Evolutionary conservation across 805 yeast species (phyloP).

Genomic region (Sporopachydermia lactativora): DNA sequence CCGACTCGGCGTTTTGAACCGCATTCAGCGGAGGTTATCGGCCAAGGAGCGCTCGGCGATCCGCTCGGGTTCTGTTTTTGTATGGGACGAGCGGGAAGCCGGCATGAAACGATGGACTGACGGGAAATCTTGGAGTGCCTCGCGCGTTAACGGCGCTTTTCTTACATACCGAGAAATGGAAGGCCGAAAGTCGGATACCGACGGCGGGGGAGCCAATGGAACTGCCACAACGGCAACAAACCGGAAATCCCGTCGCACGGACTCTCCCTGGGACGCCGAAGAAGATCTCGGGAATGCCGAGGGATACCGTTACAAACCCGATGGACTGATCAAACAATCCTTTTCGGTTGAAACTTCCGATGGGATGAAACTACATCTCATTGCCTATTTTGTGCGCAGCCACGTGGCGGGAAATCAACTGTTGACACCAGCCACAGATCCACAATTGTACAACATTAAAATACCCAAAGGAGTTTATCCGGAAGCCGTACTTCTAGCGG

Average conservation of each 20-base stretch:
- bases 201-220: constrained; percentile 4
- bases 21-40: constrained; percentile 42
- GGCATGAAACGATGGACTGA: constrained; percentile 74
- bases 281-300: constrained; percentile 9
- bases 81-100: constrained; percentile 61
- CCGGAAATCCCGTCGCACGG: background rate
- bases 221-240: constrained; percentile 9
- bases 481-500: constrained; percentile 15
- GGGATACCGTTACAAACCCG: constrained; percentile 27
- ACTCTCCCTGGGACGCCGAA: constrained; percentile 5
- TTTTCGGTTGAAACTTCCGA: constrained; percentile 40
- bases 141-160: constrained; percentile 52
- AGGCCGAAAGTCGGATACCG: constrained; percentile 12
- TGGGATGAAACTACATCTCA: constrained; percentile 43
- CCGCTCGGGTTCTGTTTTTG: constrained; percentile 44
- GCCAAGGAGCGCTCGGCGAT: constrained; percentile 41
- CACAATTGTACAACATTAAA: constrained; percentile 19
- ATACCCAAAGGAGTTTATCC: constrained; percentile 26
- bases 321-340: constrained; percentile 53
- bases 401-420: constrained; percentile 19
- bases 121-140: constrained; percentile 60
- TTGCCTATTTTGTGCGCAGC: constrained; percentile 33
- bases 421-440: constrained; percentile 32
- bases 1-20: constrained; percentile 38
- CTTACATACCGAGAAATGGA: constrained; percentile 52